Evolutionary conservation across 805 yeast genomes (phyloP), one percentile per base, ranked within the genome.

Genomic region (Teunomyces gatunensis): DNA sequence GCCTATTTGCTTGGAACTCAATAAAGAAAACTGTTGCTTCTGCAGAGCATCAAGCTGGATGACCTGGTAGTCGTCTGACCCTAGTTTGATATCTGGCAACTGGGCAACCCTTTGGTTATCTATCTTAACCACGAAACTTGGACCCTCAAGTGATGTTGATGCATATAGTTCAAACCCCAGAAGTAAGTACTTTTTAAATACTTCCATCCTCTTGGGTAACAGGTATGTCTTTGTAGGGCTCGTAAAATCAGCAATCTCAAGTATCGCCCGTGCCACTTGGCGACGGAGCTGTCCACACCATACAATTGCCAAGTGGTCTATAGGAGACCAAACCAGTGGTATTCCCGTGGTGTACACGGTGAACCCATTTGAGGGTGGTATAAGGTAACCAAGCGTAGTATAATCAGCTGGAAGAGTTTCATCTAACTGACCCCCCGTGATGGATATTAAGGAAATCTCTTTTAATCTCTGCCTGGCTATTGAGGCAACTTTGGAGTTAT

Each of bases 281-380:
- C 78, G 73, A 45, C 97, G 76, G 33, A 91, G 68, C 63, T 92
- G 97, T 51, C 84, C 87, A 66, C 99, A 92, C 99, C 99, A 92
- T 1, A 92, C 96, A 42, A 94, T 84, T 0, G 98, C 97, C 53
- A 89, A 75, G 68, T 92, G 99, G 64, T 92, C 98, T 35, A 90
- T 83, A 1, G 97, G 87, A 0, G 96, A 84, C 96, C 97, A 92
- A 1, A 92, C 97, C 2, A 76, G 77, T 0, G 96, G 96, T 9
- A 92, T 85, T 1, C 96, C 91, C 0, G 94, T 83, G 0, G 97
- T 80, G 55, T 81, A 88, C 0, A 85, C 87, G 0, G 95, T 83
- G 50, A 92, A 83, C 0, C 97, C 97, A 56, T 92, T 81, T 0
- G 79, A 53, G 1, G 77, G 73, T 0, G 97, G 96, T 0, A 90